phyloP scores from a whole-genome alignment of 768 basidiomycete species.

The Tephrocybe sp. region DNA sequence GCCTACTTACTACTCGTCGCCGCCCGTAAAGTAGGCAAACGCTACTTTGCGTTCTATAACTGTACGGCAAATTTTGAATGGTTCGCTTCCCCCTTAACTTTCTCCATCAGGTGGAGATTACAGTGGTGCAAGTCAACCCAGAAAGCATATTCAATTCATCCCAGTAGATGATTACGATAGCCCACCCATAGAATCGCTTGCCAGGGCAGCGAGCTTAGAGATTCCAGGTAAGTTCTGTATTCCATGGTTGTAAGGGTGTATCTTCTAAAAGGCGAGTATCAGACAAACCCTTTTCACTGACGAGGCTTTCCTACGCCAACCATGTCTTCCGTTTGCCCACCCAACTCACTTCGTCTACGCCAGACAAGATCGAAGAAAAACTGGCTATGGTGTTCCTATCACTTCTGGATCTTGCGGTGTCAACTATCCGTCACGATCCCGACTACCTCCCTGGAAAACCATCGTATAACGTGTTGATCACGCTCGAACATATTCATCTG shows the following conservation, averaged over 20 bases:
- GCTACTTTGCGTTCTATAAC: conserved; percentile 86
- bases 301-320: conserved; percentile 74
- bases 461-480: conserved; percentile 83
- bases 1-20: conserved; percentile 73
- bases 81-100: background rate
- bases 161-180: conserved; percentile 54
- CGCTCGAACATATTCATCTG: conserved; percentile 80
- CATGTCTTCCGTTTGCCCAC: conserved; percentile 65
- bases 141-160: conserved; percentile 90
- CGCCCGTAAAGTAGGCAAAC: conserved; percentile 55
- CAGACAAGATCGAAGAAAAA: conserved; percentile 44
- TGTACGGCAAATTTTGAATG: conserved; percentile 41
- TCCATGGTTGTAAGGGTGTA: background rate
- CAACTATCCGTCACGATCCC: conserved; percentile 65
- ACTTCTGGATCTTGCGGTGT: conserved; percentile 75
- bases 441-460: conserved; percentile 60
- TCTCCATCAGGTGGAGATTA: conserved; percentile 56
- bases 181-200: conserved; percentile 76
- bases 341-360: conserved; percentile 31
- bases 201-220: conserved; percentile 55
- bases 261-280: conserved; percentile 5
- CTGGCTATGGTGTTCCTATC: conserved; percentile 64
- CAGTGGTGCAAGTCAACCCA: conserved; percentile 87
- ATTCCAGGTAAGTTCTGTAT: conserved; percentile 40
- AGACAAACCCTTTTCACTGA: conserved; percentile 76